Evolutionary conservation across 192 early-diverging fungal species (phyloP), one percentile per base, ranked within the genome.

Genomic region (Podila clonocystis): DNA sequence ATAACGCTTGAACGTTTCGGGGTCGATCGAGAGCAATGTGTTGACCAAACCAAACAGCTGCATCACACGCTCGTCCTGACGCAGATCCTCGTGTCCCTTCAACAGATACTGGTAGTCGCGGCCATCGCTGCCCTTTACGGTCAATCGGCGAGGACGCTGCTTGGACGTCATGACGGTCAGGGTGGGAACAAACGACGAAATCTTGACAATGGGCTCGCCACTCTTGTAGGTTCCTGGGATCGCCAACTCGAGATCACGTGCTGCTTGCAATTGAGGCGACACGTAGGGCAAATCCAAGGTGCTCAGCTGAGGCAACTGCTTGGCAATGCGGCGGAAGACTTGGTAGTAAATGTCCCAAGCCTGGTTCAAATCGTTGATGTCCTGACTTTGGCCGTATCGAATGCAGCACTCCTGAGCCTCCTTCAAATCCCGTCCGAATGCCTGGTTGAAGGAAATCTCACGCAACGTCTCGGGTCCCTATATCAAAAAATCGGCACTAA

Each of bases 61-160:
- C 97, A 99, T 99, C 15, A 96, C 97, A 58, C 98, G 93, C 86
- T 99, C 98, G 75, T 99, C 98, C 82, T 98, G 97, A 57, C 97
- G 93, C 52, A 99, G 80, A 88, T 99, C 98, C 83, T 99, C 98
- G 72, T 97, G 96, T 50, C 95, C 98, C 87, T 99, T 99, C 58
- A 99, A 87, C 60, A 98, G 76, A 69, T 91, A 99, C 76, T 92
- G 91, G 72, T 98, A 98, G 28, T 94, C 93, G 29, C 88, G 87
- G 15, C 98, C 97, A 73, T 98, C 97, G 64, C 88, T 93, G 22
- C 97, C 97, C 57, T 87, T 87, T 49, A 99, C 92, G 17, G 89
- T 91, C 59, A 99, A 70, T 29, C 90, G 87, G 62, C 98, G 89
- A 34, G 98, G 98, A 19, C 94, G 85, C 76, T 99, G 97, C 70